Evolutionary conservation across 208 protist genomes (phyloP), one percentile per base, ranked within the genome.

Genomic region (Trypanosoma mega): DNA sequence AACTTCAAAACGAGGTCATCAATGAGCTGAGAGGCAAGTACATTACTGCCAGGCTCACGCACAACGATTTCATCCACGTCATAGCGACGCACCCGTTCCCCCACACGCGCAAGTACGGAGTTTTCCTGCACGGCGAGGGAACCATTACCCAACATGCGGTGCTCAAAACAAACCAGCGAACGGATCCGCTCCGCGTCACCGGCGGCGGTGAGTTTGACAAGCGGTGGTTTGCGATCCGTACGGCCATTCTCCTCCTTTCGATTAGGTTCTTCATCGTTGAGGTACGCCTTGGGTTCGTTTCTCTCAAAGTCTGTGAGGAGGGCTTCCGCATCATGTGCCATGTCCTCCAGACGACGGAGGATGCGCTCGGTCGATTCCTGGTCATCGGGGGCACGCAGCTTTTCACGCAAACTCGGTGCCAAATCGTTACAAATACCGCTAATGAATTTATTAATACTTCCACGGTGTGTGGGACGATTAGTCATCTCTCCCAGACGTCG

Each of bases 391-490:
- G 56, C 41, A 18, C 66, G 61, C 45, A 80, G 76, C 51, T 83
- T 79, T 61, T 80, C 66, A 44, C 74, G 74, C 36, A 90, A 72
- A 47, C 58, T 78, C 14, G 81, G 81, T 23, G 60, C 74, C 9
- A 89, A 58, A 53, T 82, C 82, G 45, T 74, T 82, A 21, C 78
- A 77, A 51, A 92, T 82, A 54, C 82, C 80, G 11, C 57, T 69
- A 46, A 92, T 78, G 36, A 92, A 89, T 46, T 92, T 87, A 24
- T 67, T 71, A 12, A 89, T 82, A 44, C 82, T 92, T 41, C 85
- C 81, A 7, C 77, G 80, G 52, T 90, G 80, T 2, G 73, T 85
- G 27, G 73, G 72, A 14, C 82, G 68, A 67, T 92, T 92, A 39
- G 59, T 60, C 37, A 85, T 68, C 58, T 84, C 78, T 5, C 85